Conservation (phyloP, 2,329 filamentous ascomycete genomes). For the Aureobasidium musti region DNA sequence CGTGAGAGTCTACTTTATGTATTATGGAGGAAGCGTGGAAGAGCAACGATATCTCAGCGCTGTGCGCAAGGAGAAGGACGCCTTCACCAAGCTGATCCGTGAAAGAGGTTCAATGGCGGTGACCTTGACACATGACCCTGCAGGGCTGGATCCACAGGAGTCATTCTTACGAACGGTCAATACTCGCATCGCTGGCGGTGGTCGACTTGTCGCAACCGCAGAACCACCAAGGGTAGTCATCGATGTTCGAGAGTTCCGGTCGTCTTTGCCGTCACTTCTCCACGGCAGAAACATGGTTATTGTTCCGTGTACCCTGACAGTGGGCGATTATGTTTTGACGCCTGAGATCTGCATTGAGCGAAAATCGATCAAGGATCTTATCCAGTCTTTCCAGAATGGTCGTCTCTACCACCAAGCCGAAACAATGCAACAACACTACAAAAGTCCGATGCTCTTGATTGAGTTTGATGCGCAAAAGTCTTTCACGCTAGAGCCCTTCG, state of each 20-base stretch:
- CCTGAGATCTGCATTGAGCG: slow-evolving; percentile 91
- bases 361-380: slow-evolving; percentile 88
- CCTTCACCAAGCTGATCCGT: slow-evolving; percentile 91
- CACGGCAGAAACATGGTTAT: slow-evolving; percentile 87
- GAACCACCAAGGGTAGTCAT: slow-evolving; percentile 89
- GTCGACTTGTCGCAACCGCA: slow-evolving; percentile 77
- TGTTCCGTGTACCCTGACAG: slow-evolving; percentile 92
- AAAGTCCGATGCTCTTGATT: slow-evolving; percentile 84
- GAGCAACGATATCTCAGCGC: slow-evolving; percentile 35
- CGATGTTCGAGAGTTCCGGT: slow-evolving; percentile 94
- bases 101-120: slow-evolving; percentile 92
- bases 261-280: slow-evolving; percentile 83
- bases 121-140: slow-evolving; percentile 73
- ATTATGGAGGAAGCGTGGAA: slow-evolving; percentile 71
- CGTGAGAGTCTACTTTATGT: slow-evolving; percentile 94
- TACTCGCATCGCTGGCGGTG: slow-evolving; percentile 92
- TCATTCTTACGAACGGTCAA: slow-evolving; percentile 93
- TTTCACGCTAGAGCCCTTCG: slow-evolving; percentile 75
- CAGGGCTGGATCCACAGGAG: slow-evolving; percentile 79
- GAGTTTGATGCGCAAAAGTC: slow-evolving; percentile 98
- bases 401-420: slow-evolving; percentile 90
- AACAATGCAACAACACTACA: slow-evolving; percentile 93
- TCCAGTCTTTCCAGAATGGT: slow-evolving; percentile 88
- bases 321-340: slow-evolving; percentile 93
- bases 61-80: slow-evolving; percentile 84